A percentile compares a stretch with the other conserved stretches of the same genome.
phyloP scores from a whole-genome alignment of 2,329 filamentous ascomycete genomes.

The Rhynchosporium secalis region DNA sequence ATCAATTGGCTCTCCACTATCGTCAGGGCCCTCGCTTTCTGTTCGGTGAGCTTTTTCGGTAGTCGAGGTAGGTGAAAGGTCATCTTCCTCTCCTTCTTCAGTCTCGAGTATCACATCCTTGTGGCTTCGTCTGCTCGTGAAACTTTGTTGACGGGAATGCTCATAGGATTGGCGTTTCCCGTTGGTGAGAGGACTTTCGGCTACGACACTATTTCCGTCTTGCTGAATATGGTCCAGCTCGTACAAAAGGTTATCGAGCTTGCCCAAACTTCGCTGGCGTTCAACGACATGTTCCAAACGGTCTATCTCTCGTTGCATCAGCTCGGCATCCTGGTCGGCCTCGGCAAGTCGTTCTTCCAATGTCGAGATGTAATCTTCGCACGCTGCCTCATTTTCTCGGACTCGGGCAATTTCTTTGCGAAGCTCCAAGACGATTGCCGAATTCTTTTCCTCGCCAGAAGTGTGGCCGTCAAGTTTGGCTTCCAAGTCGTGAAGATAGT shows the following conservation, averaged over 20 bases:
- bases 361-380: slow-evolving; percentile 96
- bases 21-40: slow-evolving; percentile 38
- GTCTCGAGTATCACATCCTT: slow-evolving; percentile 56
- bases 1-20: slow-evolving; percentile 42
- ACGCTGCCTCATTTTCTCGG: slow-evolving; percentile 84
- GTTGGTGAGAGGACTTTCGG: slow-evolving; percentile 44
- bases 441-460: slow-evolving; percentile 89
- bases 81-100: slow-evolving; percentile 35
- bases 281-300: slow-evolving; percentile 93
- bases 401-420: slow-evolving; percentile 88
- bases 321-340: slow-evolving; percentile 89
- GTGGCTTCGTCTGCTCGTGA: slow-evolving; percentile 54
- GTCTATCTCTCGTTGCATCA: slow-evolving; percentile 97
- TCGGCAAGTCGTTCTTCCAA: slow-evolving; percentile 93
- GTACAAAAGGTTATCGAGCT: slow-evolving; percentile 87
- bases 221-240: slow-evolving; percentile 81
- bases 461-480: slow-evolving; percentile 86
- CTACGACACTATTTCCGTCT: slow-evolving; percentile 49
- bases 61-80: slow-evolving; percentile 13
- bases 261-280: slow-evolving; percentile 90
- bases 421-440: slow-evolving; percentile 79
- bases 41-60: slow-evolving; percentile 28
- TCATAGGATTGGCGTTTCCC: slow-evolving; percentile 50
- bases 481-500: slow-evolving; percentile 90
- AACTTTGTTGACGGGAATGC: slow-evolving; percentile 55